Conservation (phyloP, 2,329 filamentous ascomycete species). For the Phialophora expanda region DNA sequence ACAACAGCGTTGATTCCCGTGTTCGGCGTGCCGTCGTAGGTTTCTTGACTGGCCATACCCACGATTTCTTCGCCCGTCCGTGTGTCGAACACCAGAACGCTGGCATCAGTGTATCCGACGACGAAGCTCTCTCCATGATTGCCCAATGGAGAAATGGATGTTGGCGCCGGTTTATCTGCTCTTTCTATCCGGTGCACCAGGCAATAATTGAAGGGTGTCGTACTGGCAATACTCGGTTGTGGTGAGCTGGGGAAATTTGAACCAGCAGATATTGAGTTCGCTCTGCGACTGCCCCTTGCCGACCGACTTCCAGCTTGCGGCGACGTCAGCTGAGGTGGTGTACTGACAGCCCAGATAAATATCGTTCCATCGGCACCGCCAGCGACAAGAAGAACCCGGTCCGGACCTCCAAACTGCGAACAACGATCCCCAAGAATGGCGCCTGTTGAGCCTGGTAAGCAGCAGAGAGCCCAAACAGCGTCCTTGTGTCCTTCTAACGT, state of each 20-base stretch:
- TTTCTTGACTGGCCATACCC: constrained; percentile 90
- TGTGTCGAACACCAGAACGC: constrained; percentile 90
- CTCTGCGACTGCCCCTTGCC: constrained; percentile 75
- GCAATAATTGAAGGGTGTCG: constrained; percentile 84
- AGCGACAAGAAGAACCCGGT: constrained; percentile 87
- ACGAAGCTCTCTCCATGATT: constrained; percentile 85
- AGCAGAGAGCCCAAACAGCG: constrained; percentile 93
- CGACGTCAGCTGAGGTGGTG: constrained; percentile 82
- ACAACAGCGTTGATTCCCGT: constrained; percentile 90
- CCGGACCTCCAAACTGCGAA: constrained; percentile 76
- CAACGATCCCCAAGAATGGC: constrained; percentile 76
- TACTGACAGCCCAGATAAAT: constrained; percentile 91
- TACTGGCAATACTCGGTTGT: constrained; percentile 83
- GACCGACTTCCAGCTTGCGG: constrained; percentile 75
- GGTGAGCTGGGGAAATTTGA: constrained; percentile 89
- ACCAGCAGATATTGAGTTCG: constrained; percentile 92
- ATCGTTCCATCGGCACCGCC: constrained; percentile 90
- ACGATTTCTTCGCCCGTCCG: constrained; percentile 88
- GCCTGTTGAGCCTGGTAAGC: constrained; percentile 81
- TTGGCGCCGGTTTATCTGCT: constrained; percentile 72
- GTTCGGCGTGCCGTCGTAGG: constrained; percentile 83
- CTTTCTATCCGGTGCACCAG: constrained; percentile 85
- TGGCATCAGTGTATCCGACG: constrained; percentile 88
- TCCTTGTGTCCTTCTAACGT: constrained; percentile 94
- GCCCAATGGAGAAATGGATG: constrained; percentile 89